Conservation (phyloP, 108 stramenopile species). For the Nitzschia palea region DNA sequence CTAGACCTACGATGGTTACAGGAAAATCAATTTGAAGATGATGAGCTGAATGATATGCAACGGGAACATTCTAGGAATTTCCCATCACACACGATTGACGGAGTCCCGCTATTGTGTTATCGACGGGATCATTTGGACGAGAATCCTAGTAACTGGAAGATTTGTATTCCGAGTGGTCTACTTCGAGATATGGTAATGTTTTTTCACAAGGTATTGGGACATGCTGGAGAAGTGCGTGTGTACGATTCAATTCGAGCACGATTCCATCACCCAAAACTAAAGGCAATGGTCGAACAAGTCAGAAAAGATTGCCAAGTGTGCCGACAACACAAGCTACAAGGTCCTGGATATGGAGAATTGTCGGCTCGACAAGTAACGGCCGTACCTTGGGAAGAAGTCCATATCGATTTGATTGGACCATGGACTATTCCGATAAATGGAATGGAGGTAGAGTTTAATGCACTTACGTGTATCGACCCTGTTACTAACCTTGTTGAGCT, state of each 20-base stretch:
- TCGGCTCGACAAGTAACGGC: slow-evolving; percentile 10
- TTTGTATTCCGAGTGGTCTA: slow-evolving; percentile 29
- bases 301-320: slow-evolving; percentile 14
- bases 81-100: not conserved
- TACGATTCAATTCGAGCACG: slow-evolving; percentile 8
- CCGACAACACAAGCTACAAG: slow-evolving; percentile 16
- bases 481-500: slow-evolving; percentile 33
- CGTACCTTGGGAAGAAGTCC: slow-evolving; percentile 31
- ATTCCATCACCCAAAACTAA: slow-evolving; percentile 9
- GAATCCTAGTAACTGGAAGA: slow-evolving; percentile 25
- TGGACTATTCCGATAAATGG: slow-evolving; percentile 26
- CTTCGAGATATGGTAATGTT: slow-evolving; percentile 17
- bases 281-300: not conserved
- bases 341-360: slow-evolving; percentile 26
- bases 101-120: slow-evolving; percentile 10
- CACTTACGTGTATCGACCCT: slow-evolving; percentile 35
- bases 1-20: not conserved
- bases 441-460: slow-evolving; percentile 13
- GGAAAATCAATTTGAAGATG: slow-evolving; percentile 18
- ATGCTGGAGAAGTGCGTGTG: slow-evolving; percentile 20
- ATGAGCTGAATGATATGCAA: slow-evolving; percentile 2
- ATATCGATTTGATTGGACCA: slow-evolving; percentile 47
- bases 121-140: not conserved
- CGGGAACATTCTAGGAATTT: not conserved
- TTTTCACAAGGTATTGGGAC: slow-evolving; percentile 36